Evolutionary conservation across 2,329 filamentous ascomycete species (phyloP), one percentile per base, ranked within the genome.

Genomic region (Trichoderma atrobrunneum): DNA sequence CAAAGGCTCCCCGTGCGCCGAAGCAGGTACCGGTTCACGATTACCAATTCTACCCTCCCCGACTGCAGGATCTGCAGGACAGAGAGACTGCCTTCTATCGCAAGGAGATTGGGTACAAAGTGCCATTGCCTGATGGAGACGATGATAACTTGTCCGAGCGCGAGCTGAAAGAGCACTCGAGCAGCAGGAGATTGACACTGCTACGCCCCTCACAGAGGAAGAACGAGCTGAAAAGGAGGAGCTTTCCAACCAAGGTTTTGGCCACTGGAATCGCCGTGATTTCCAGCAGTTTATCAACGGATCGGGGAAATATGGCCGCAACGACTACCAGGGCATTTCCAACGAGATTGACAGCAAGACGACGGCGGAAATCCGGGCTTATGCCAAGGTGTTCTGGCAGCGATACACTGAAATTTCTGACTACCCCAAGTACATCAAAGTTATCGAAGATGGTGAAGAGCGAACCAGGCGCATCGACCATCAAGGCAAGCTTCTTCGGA

Each of bases 221-320:
- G 96, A 99, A 81, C 90, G 92, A 76, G 91, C 91, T 43, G 92
- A 97, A 82, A 99, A 99, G 83, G 89, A 93, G 74, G 86, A 86
- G 39, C 87, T 99, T 70, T 93, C 94, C 1, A 87, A 91, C 69
- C 89, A 96, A 80, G 96, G 97, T 10, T 99, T 99, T 77, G 91
- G 90, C 2, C 91, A 96, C 39, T 99, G 97, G 96, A 98, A 97
- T 83, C 92, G 94, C 77, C 91, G 97, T 77, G 97, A 99, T 81
- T 99, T 98, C 84, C 95, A 98, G 80, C 96, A 98, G 77, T 99
- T 99, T 80, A 88, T 99, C 82, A 98, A 98, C 78, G 95, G 94
- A 24, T 97, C 94, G 39, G 95, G 94, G 73, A 96, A 95, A 80
- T 97, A 95, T 78, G 96, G 96, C 3, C 93, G 96, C 61, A 90